phyloP scores from a whole-genome alignment of 192 early-diverging fungal genomes.

The Coemansia sp. region DNA sequence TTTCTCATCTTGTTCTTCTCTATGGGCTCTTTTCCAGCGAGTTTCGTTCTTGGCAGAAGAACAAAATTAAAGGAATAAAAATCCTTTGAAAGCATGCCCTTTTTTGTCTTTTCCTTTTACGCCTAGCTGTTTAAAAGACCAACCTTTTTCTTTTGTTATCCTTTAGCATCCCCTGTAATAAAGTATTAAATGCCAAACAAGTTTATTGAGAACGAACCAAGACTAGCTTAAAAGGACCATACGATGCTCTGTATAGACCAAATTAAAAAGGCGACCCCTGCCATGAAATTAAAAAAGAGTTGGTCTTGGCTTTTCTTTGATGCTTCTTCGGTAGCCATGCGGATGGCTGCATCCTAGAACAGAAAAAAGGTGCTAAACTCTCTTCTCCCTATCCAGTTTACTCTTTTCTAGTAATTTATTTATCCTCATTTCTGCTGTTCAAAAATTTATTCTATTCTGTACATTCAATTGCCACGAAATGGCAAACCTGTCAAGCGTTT shows the following conservation, averaged over 20 bases:
- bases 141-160: neutral
- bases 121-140: neutral
- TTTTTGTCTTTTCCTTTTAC: neutral
- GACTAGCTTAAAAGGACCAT: neutral
- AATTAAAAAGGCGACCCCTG: neutral
- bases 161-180: neutral
- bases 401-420: neutral
- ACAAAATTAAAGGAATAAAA: neutral
- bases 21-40: neutral
- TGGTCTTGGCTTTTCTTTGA: constrained; percentile 7
- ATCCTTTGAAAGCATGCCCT: neutral
- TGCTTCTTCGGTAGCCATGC: neutral
- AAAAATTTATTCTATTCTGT: neutral
- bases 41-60: neutral
- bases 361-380: neutral
- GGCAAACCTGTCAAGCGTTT: neutral
- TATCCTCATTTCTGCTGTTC: neutral
- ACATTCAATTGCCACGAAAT: constrained; percentile 1
- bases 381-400: neutral
- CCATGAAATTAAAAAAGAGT: neutral
- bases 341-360: neutral
- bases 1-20: neutral
- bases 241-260: neutral
- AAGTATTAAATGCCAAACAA: neutral
- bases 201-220: neutral